phyloP scores from a whole-genome alignment of 1,139 yeast species.

The Kluyveromyces marxianus region DNA sequence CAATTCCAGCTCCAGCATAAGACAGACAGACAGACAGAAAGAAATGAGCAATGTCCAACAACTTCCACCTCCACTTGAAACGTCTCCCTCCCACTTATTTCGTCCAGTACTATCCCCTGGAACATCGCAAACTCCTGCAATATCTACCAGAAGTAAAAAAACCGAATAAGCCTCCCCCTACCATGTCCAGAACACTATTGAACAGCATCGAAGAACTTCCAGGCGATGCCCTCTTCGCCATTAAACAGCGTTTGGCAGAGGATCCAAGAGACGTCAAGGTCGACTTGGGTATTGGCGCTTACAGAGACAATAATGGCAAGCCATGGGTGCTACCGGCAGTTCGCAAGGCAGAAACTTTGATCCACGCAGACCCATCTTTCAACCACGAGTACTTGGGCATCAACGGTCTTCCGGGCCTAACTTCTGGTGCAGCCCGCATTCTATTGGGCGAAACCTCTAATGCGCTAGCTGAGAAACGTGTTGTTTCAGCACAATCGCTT shows the following conservation, averaged over 20 bases:
- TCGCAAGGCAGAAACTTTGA: conserved; percentile 52
- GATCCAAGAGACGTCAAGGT: conserved; percentile 60
- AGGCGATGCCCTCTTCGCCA: conserved; percentile 75
- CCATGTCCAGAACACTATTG: conserved; percentile 24
- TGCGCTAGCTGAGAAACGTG: conserved; percentile 46
- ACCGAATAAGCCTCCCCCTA: background rate
- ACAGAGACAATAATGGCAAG: conserved; percentile 85
- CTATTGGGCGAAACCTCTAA: conserved; percentile 62
- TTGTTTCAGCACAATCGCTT: conserved; percentile 75
- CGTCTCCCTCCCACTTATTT: too few relatives aligned
- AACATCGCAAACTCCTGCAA: too few relatives aligned
- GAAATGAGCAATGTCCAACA: too few relatives aligned
- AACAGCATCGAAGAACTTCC: conserved; percentile 54
- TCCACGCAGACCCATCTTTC: conserved; percentile 50
- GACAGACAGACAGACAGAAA: too few relatives aligned
- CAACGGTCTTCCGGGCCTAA: conserved; percentile 66
- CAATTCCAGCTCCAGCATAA: too few relatives aligned
- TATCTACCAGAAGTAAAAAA: too few relatives aligned
- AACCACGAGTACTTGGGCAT: conserved; percentile 92
- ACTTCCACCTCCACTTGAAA: too few relatives aligned
- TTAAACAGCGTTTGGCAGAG: conserved; percentile 63
- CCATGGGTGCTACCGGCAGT: conserved; percentile 94
- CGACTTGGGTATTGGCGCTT: conserved; percentile 93
- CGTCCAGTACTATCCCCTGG: too few relatives aligned
- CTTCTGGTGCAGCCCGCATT: conserved; percentile 67